Percentiles rank a stretch among this genome's conserved stretches.
Conservation (phyloP, 225 moss, liverwort and hornwort genomes). For the Pseudoscleropodium purum region DNA sequence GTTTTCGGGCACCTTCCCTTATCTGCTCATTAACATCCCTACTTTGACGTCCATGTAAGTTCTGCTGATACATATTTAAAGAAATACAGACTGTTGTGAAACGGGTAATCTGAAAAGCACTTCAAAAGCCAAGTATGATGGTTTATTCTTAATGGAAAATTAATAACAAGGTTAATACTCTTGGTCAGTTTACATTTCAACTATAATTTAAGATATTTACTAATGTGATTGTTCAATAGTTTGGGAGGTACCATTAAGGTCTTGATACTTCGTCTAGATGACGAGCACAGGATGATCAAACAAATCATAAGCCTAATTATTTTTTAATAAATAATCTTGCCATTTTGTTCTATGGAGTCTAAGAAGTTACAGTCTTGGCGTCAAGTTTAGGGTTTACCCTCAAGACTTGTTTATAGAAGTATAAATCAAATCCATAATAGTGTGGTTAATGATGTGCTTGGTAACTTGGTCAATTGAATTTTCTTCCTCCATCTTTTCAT, state of each 20-base stretch:
- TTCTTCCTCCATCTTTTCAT: background rate
- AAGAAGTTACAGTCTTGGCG: background rate
- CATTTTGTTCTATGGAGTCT: background rate
- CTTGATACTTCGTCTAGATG: background rate
- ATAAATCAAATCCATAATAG: background rate
- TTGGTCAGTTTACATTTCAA: background rate
- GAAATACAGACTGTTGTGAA: too few species aligned
- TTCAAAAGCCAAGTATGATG: background rate
- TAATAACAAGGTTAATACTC: background rate
- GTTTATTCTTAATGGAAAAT: background rate
- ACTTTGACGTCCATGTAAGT: constrained; percentile 29
- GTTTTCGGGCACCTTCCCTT: constrained; percentile 25
- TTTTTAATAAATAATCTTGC: background rate
- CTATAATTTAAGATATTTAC: background rate
- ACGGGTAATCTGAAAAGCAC: background rate
- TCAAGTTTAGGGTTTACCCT: background rate
- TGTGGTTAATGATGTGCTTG: background rate
- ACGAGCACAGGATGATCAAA: background rate
- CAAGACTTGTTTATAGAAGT: background rate
- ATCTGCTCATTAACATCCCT: constrained; percentile 9
- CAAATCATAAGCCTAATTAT: background rate
- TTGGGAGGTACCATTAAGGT: background rate
- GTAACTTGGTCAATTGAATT: background rate
- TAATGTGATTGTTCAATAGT: background rate
- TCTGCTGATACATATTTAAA: background rate